Conservation (phyloP, 2,329 filamentous ascomycete genomes). For the Fusarium sterilihyphosum region DNA sequence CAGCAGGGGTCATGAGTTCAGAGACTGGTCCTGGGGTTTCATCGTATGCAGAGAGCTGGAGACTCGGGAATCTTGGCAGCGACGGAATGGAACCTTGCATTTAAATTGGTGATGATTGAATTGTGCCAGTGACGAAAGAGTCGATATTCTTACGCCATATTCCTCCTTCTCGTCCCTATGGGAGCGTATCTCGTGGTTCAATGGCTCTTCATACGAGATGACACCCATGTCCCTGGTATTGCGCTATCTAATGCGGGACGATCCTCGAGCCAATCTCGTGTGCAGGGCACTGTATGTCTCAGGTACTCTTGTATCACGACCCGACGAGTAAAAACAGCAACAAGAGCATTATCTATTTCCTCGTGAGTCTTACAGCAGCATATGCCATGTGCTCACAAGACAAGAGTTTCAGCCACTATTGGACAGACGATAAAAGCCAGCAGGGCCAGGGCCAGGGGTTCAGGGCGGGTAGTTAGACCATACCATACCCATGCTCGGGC, state of each 20-base stretch:
- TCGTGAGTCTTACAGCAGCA: neutral
- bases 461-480: neutral
- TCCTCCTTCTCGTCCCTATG: neutral
- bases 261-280: slow-evolving; percentile 7
- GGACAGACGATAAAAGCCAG: neutral
- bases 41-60: slow-evolving; percentile 4
- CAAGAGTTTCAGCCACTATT: neutral
- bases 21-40: slow-evolving; percentile 7
- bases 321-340: neutral
- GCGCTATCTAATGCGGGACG: slow-evolving; percentile 2
- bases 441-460: neutral
- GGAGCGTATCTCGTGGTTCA: neutral
- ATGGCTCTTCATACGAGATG: neutral
- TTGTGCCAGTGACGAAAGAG: neutral
- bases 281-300: slow-evolving; percentile 1
- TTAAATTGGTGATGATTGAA: neutral
- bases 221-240: neutral
- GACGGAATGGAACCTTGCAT: neutral
- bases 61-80: neutral
- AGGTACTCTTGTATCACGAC: neutral
- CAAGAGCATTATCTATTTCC: neutral
- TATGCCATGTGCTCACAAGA: neutral
- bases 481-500: neutral
- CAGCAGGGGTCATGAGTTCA: neutral
- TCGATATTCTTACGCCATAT: neutral